A percentile compares a stretch with the other conserved stretches of the same genome.
Conservation (phyloP, 2,329 filamentous ascomycete genomes). For the Rosellinia necatrix region DNA sequence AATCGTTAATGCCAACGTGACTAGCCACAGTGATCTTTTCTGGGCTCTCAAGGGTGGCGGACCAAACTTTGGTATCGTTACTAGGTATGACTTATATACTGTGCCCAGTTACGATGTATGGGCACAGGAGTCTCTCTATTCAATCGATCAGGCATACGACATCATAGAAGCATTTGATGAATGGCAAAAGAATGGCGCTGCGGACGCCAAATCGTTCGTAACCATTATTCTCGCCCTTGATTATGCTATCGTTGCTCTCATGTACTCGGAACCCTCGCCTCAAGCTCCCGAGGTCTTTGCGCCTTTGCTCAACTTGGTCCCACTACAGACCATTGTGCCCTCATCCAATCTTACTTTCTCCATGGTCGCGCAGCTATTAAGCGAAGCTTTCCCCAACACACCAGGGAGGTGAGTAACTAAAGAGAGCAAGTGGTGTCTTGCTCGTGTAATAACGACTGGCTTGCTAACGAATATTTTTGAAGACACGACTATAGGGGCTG, state of each 20-base stretch:
- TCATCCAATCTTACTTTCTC: background rate
- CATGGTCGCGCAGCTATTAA: background rate
- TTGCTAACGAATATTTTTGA: too few relatives aligned
- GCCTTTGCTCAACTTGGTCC: constrained; percentile 29
- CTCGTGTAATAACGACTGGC: too few relatives aligned
- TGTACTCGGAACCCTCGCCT: constrained; percentile 31
- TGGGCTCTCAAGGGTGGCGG: constrained; percentile 54
- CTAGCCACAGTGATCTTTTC: constrained; percentile 49
- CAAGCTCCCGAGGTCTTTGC: constrained; percentile 29
- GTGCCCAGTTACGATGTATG: constrained; percentile 34
- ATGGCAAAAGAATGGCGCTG: constrained; percentile 35
- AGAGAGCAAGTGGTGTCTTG: too few relatives aligned
- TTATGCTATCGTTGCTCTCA: constrained; percentile 22
- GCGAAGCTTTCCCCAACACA: background rate
- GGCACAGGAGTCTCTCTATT: constrained; percentile 30
- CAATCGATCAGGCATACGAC: constrained; percentile 26
- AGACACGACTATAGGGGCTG: constrained; percentile 36
- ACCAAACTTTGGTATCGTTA: constrained; percentile 52
- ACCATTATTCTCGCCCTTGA: constrained; percentile 27
- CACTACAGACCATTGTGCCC: background rate
- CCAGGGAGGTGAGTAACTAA: too few relatives aligned
- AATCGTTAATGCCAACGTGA: constrained; percentile 46
- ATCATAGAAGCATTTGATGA: constrained; percentile 37
- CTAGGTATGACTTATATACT: constrained; percentile 41
- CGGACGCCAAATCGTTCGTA: constrained; percentile 30